Evolutionary conservation across 179 eudicot species (phyloP).

Genomic region (Sideroxylon spinosum): DNA sequence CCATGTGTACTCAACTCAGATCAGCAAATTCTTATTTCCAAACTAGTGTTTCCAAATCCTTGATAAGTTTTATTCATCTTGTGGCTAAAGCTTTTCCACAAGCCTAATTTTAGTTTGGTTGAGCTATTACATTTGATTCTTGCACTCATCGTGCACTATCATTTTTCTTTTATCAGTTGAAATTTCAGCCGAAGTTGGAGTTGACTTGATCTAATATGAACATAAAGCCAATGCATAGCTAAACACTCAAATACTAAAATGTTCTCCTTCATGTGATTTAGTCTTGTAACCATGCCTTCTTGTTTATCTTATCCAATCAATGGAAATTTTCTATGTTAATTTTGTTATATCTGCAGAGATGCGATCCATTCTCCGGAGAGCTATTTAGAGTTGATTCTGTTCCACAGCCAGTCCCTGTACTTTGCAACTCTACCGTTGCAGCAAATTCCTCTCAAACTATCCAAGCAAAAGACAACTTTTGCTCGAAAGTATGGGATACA

Average conservation of each 20-base stretch:
- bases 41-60: too few species aligned
- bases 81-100: too few species aligned
- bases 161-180: background rate
- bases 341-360: slow-evolving; percentile 43
- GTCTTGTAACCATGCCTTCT: background rate
- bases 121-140: background rate
- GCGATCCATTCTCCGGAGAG: slow-evolving; percentile 70
- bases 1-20: too few species aligned
- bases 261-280: background rate
- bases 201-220: background rate
- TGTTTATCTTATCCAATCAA: background rate
- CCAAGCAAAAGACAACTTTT: slow-evolving; percentile 42
- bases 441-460: slow-evolving; percentile 38
- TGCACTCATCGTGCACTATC: background rate
- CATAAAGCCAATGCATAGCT: background rate
- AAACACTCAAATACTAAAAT: background rate
- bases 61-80: too few species aligned
- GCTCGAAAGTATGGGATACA: slow-evolving; percentile 66
- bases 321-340: background rate
- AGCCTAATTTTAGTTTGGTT: too few species aligned
- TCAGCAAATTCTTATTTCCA: too few species aligned
- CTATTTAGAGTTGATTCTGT: slow-evolving; percentile 38
- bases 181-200: background rate
- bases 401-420: slow-evolving; percentile 46
- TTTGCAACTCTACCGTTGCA: slow-evolving; percentile 63